Evolutionary conservation across 164 flowering plant species (phyloP), one percentile per base, ranked within the genome.

Genomic region (Piper longum): DNA sequence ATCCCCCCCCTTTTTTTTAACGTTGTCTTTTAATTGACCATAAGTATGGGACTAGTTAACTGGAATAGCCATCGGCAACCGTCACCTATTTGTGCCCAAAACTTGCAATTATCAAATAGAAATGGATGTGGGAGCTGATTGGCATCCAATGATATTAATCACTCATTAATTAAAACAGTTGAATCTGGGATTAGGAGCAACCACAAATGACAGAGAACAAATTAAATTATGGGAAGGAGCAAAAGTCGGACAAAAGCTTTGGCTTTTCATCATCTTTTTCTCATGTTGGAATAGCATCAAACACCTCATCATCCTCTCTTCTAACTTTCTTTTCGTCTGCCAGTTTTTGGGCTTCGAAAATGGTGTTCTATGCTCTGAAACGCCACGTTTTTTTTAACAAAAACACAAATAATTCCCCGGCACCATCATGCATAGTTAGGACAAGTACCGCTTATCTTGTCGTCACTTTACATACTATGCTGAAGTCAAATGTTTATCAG

Each of bases 211-310:
- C 40, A 18, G 36, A 57, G 36, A 4, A 13, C 3, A 2, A 57
- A 57, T 9, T 14, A 16, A 4, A n/a, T 1, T 57, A 16, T 36
- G 41, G 3, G 39, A 7, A 41, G 41, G 36, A 41, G 42, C 60
- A 57, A 57, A 57, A 41, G 36, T 13, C 60, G 36, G 69, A 66
- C 59, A 66, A 64, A 51, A 16, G 56, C 56, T 26, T 60, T 45
- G 67, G 70, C 60, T 71, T 71, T 57, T 44, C 14, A 48, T 14
- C 52, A 48, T 13, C 52, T 9, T 48, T 9, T 9, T 48, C 14
- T 48, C 52, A 9, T 14, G 0, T 48, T 48, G 52, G 52, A 48
- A 63, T 45, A 12, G 56, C 57, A 60, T 60, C 56, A 67, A 43
- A 48, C 52, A 54, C 51, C 55, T 56, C 17, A 67, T 66, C 58